These are phyloP conservation scores for Lignosus rhinocerotis DNA, from an alignment of 1,284 basidiomycete genomes.

Conservation along the genomic window DNA sequence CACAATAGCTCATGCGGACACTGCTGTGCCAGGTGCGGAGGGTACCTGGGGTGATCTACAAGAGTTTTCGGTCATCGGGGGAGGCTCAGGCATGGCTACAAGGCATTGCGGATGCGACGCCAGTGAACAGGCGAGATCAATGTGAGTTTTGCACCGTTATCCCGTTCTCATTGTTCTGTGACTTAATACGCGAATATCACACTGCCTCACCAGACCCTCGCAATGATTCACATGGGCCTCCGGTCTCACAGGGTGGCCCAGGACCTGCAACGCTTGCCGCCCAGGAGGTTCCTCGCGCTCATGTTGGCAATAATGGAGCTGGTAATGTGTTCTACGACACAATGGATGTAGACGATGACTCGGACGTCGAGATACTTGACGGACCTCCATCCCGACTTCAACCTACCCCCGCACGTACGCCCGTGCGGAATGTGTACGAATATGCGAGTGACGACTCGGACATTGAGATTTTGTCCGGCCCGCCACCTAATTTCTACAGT, in stretches of 20 bases:
- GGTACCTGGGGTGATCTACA: constrained; percentile 47
- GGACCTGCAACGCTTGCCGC: not conserved
- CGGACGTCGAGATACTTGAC: constrained; percentile 3
- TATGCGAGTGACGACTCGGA: not conserved
- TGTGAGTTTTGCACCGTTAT: not conserved
- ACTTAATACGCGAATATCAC: not conserved
- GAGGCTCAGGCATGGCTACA: constrained; percentile 20
- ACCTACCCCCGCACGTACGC: not conserved
- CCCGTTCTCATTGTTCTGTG: not conserved
- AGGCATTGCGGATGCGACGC: constrained; percentile 15
- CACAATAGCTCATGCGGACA: constrained; percentile 32
- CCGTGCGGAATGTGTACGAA: not conserved
- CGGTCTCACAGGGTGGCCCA: not conserved
- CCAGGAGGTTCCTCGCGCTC: not conserved
- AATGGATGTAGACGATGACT: constrained; percentile 1
- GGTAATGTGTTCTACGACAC: not conserved
- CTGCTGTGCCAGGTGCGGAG: constrained; percentile 41
- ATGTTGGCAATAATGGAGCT: not conserved
- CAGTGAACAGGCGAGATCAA: not conserved
- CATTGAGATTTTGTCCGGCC: constrained; percentile 2
- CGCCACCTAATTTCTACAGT: not conserved
- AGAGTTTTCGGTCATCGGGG: constrained; percentile 40
- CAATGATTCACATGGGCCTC: not conserved
- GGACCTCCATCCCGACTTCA: not conserved
- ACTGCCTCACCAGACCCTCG: not conserved